Evolutionary conservation across 352 stramenopile genomes (phyloP), one percentile per base, ranked within the genome.

Genomic region (Pythium aquatile): DNA sequence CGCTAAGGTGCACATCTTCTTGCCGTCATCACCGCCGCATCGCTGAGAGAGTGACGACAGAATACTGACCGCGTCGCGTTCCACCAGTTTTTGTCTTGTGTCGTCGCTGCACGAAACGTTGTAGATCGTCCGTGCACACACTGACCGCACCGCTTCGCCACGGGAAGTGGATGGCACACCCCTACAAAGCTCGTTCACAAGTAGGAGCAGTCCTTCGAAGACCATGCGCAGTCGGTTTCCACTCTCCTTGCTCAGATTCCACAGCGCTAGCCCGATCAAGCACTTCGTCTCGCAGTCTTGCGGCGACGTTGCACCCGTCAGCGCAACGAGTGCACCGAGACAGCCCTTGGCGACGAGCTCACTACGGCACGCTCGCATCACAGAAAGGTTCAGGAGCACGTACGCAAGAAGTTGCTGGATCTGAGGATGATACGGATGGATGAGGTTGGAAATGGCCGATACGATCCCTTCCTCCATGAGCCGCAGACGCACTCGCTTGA

Each of bases 401-500:
- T 90, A 87, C 0, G 82, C 82, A 8, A 90, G 58, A 30, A 91
- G 58, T 52, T 91, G 73, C 28, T 90, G 81, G 37, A 89, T 81
- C 17, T 74, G 54, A 0, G 77, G 57, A 3, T 77, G 62, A 52
- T 68, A 68, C 5, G 77, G 60, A 26, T 87, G 83, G 7, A 90
- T 75, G 14, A 97, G 61, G 29, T 81, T 76, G 0, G 75, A 58
- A 13, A 97, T 75, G 1, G 87, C 83, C 28, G 74, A 79, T 2
- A 97, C 78, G 32, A 96, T 87, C 5, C 90, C 91, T 81, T 97
- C 90, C 61, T 97, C 89, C 65, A 97, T 89, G 2, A 96, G 69
- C 35, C 90, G 82, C 30, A 90, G 61, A 0, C 90, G 85, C 28
- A 97, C 75, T 2, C 76, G 72, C 65, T 92, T 96, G 46, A 97